A percentile compares a stretch with the other conserved stretches of the same genome.
These are phyloP conservation scores for Paramecium biaurelia DNA, from an alignment of 73 alveolate species.

Conservation along the genomic window DNA sequence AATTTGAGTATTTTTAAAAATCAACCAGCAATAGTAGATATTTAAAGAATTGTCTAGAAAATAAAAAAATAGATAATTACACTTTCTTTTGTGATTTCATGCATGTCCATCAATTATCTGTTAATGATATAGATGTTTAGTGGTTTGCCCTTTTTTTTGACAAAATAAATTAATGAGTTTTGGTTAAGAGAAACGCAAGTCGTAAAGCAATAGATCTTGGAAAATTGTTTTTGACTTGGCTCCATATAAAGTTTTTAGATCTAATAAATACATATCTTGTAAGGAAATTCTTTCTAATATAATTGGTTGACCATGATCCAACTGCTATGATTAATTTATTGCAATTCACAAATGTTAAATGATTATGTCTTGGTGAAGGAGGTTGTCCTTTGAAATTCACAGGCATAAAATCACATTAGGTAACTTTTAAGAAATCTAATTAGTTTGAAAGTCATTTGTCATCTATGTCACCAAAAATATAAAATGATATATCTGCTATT, in stretches of 20 bases:
- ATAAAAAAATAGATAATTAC: not conserved
- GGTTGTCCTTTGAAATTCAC: not conserved
- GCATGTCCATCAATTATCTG: not conserved
- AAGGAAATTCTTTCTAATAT: not conserved
- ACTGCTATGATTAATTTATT: no score
- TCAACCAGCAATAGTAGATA: not conserved
- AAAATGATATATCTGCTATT: not conserved
- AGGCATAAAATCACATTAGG: not conserved
- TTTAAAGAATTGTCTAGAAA: not conserved
- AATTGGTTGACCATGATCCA: not conserved
- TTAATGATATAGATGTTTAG: not conserved
- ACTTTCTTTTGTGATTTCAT: not conserved
- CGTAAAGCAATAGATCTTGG: not conserved
- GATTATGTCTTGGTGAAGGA: conserved; percentile 10
- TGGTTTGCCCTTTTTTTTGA: not conserved
- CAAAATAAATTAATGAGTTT: no score
- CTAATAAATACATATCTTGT: not conserved
- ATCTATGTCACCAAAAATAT: not conserved
- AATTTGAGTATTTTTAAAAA: not conserved
- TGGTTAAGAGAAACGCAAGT: no score
- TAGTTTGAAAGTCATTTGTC: not conserved
- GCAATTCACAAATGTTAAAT: not conserved
- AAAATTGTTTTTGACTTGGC: not conserved
- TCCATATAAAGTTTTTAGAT: not conserved
- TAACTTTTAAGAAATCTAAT: not conserved